These are phyloP conservation scores for Casuarina glauca DNA, from an alignment of 306 rosid species.

Conservation along the genomic window DNA sequence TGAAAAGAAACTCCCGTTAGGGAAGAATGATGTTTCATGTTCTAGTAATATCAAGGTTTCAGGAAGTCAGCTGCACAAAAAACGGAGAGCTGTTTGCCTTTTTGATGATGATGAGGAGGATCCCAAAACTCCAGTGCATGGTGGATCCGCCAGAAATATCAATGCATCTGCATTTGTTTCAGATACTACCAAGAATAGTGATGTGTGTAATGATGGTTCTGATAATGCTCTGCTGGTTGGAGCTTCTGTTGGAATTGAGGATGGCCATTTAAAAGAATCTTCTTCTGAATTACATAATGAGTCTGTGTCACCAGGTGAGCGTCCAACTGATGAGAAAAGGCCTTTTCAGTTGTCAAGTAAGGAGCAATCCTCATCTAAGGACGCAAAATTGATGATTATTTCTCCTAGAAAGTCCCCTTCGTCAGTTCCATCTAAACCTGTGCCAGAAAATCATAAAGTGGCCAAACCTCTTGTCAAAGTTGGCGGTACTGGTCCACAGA, in stretches of 20 bases:
- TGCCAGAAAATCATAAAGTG: slow-evolving; percentile 53
- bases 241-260: slow-evolving; percentile 44
- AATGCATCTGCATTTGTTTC: slow-evolving; percentile 47
- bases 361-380: slow-evolving; percentile 42
- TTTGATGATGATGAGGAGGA: slow-evolving; percentile 67
- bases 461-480: slow-evolving; percentile 49
- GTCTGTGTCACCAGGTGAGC: slow-evolving; percentile 38
- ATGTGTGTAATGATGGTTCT: slow-evolving; percentile 39
- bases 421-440: slow-evolving; percentile 37
- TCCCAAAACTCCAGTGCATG: slow-evolving; percentile 91
- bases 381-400: slow-evolving; percentile 43
- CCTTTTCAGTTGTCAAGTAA: slow-evolving; percentile 39
- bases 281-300: slow-evolving; percentile 43
- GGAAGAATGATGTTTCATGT: slow-evolving; percentile 38
- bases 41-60: slow-evolving; percentile 33
- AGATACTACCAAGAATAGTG: slow-evolving; percentile 48
- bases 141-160: slow-evolving; percentile 63
- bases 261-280: slow-evolving; percentile 44
- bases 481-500: slow-evolving; percentile 47
- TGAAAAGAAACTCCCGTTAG: slow-evolving; percentile 36
- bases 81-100: slow-evolving; percentile 85
- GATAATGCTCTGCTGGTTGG: slow-evolving; percentile 38
- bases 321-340: slow-evolving; percentile 40
- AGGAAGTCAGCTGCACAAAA: slow-evolving; percentile 47
- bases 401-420: slow-evolving; percentile 74